These are phyloP conservation scores for Chenopodium quinoa DNA, from an alignment of 148 eudicot genomes.

Conservation along the genomic window DNA sequence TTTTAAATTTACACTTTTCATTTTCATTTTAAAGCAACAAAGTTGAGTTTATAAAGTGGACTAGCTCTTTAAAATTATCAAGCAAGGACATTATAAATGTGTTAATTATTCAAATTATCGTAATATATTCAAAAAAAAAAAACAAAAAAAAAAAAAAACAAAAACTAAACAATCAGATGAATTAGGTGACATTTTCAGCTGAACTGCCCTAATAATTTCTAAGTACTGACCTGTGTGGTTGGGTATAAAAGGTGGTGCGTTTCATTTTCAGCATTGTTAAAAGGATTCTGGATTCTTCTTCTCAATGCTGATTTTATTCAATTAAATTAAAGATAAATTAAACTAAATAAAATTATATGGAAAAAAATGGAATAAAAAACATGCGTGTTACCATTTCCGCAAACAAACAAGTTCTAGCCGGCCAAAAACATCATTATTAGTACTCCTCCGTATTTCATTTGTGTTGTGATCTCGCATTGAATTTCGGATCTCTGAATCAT, in stretches of 20 bases:
- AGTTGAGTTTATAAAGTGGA: no score
- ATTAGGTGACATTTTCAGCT: background rate
- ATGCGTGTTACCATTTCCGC: constrained; percentile 22
- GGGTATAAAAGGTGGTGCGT: background rate
- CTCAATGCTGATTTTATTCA: background rate
- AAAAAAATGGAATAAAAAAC: background rate
- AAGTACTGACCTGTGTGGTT: background rate
- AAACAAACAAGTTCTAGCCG: constrained; percentile 15
- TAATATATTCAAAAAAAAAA: background rate
- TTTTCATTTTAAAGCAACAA: no score
- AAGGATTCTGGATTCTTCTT: constrained; percentile 5
- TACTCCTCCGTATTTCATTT: background rate
- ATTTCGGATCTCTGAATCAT: constrained; percentile 22
- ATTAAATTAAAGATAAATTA: background rate
- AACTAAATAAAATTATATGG: no score
- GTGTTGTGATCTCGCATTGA: constrained; percentile 18
- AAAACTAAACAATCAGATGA: no score
- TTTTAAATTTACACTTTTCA: no score
- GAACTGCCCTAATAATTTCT: background rate
- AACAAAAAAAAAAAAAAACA: no score
- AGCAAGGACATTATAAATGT: no score
- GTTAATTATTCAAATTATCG: background rate
- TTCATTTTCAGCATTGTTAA: background rate
- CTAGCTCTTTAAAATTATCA: no score
- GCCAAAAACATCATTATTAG: constrained; percentile 3